phyloP scores from a whole-genome alignment of 495 filamentous ascomycete species.

The Talaromyces liani region DNA sequence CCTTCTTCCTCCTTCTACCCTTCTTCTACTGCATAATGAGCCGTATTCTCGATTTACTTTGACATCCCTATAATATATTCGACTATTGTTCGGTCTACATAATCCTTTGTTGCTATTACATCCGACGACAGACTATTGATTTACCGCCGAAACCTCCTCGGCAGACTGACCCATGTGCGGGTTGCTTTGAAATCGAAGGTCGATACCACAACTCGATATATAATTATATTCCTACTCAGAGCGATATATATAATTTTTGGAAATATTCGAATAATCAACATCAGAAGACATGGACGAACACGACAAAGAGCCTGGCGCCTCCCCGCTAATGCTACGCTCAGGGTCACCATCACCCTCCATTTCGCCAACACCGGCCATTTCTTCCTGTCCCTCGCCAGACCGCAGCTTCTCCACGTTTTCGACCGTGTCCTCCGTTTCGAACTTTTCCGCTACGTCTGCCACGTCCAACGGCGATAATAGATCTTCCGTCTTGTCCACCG shows the following conservation, averaged over 20 bases:
- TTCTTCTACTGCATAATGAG: neutral
- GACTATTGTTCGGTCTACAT: neutral
- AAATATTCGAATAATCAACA: neutral
- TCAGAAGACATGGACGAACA: neutral
- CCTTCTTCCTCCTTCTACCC: neutral
- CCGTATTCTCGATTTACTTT: neutral
- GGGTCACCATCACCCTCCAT: constrained; percentile 52
- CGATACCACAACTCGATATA: neutral
- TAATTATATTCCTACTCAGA: neutral
- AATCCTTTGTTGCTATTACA: neutral
- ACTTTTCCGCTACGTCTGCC: constrained; percentile 64
- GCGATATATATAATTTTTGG: neutral
- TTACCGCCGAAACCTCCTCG: neutral
- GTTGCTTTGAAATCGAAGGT: neutral
- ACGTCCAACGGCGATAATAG: constrained; percentile 50
- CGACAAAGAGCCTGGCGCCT: neutral
- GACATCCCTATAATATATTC: neutral
- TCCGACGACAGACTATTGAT: neutral
- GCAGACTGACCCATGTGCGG: neutral
- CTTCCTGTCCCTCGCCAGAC: constrained; percentile 54
- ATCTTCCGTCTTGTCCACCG: constrained; percentile 48
- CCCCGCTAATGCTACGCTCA: neutral
- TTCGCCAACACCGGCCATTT: constrained; percentile 56
- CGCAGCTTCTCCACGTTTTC: constrained; percentile 76
- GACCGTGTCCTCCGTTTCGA: constrained; percentile 68